Base-by-base conservation (phyloP, 2,329 filamentous ascomycete species). In the Allantophomopsis lycopodina region DNA sequence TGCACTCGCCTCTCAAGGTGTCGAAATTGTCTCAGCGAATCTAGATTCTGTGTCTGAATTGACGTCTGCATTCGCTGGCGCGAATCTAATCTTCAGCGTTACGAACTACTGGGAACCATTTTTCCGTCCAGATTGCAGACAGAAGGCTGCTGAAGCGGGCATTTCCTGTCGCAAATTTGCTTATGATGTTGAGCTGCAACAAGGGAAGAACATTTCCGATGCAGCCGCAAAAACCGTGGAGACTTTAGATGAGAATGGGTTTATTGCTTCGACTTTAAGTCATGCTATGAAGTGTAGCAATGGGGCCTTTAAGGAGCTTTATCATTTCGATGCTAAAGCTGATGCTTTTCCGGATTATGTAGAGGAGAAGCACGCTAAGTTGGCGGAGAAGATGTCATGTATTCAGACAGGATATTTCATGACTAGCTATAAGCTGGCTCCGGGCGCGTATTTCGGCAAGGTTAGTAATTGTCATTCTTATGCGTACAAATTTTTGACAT, bases 131-230 rank as follows among this genome's bases (percentile, higher is more conserved):
- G 62, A 65, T 43, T 61, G 57, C 42, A 60, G 63, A 11, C 48
- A 54, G 16, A 55, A 56, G 38, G 65, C 62, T 2, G 42, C 49
- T 4, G 55, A 58, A 23, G 47, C 53, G 11, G 64, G 62, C 5
- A 52, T 68, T 13, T 60, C 58, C 0, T 64, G 60, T 45, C 58
- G 65, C 10, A 52, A 52, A 40, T 65, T 61, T 42, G 65, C 65
- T 1, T 69, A 66, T 43, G 57, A 69, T 1, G 53, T 64, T 2
- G 73, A 76, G 53, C 50, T 62, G 7, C 56, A 57, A 12, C 65
- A 74, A 39, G 70, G 71, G 0, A 65, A 61, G 44, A 76, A 76
- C 42, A 68, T 76, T 21, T 67, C 62, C 3, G 64, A 73, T 44
- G 71, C 69, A 0, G 71, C 70, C 0, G 66, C 66, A 1, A 46